phyloP scores from a whole-genome alignment of 768 basidiomycete species.

The Xanthoconium purpureum region DNA sequence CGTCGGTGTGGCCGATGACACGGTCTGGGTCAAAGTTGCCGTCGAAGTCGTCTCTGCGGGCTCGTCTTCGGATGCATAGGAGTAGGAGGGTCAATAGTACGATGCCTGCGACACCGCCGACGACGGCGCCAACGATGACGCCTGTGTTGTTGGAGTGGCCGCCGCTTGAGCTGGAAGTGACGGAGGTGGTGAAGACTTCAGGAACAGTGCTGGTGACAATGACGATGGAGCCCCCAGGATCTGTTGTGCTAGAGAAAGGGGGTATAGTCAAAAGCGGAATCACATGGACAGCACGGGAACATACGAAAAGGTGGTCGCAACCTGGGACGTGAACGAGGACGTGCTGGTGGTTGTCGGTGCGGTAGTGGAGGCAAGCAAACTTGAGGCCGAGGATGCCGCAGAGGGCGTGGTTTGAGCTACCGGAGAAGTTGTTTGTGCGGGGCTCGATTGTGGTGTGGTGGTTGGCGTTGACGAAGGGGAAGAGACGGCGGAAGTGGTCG shows the following conservation, averaged over 20 bases:
- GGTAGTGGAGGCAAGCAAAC: background rate
- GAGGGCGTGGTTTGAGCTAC: background rate
- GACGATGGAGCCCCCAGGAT: slow-evolving; percentile 19
- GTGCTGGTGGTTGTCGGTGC: background rate
- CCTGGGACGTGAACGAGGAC: slow-evolving; percentile 15
- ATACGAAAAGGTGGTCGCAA: slow-evolving; percentile 17
- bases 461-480: slow-evolving; percentile 1
- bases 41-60: slow-evolving; percentile 41
- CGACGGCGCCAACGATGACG: slow-evolving; percentile 53
- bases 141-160: slow-evolving; percentile 24
- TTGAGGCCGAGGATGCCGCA: too few species aligned
- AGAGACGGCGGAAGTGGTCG: slow-evolving; percentile 2
- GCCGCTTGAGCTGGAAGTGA: background rate
- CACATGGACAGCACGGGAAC: background rate
- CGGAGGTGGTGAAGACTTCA: slow-evolving; percentile 12
- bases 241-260: slow-evolving; percentile 18
- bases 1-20: slow-evolving; percentile 29
- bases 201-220: slow-evolving; percentile 19
- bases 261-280: background rate
- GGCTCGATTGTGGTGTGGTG: background rate
- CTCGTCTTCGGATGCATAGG: slow-evolving; percentile 28
- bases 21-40: slow-evolving; percentile 51
- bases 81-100: slow-evolving; percentile 26
- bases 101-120: slow-evolving; percentile 42
- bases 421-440: background rate